Evolutionary conservation across 1,284 basidiomycete genomes (phyloP).

Genomic region (Taiwanofungus camphoratus): DNA sequence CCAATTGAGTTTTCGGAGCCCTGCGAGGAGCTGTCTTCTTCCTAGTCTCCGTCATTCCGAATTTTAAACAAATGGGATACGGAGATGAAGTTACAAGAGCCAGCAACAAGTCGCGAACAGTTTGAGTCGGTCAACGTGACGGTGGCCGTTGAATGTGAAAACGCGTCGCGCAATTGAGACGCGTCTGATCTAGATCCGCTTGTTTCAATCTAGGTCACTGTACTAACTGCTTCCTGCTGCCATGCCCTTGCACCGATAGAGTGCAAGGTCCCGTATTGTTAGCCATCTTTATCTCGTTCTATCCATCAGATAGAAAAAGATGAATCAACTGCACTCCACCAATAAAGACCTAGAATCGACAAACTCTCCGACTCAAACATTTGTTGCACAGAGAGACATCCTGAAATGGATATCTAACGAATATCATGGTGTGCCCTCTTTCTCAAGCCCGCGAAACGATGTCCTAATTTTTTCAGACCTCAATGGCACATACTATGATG

Average conservation of each 20-base stretch:
- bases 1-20: constrained; percentile 10
- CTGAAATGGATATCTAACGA: constrained; percentile 46
- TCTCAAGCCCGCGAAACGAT: not conserved
- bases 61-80: not conserved
- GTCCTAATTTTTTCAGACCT: constrained; percentile 43
- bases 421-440: constrained; percentile 42
- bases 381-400: constrained; percentile 3
- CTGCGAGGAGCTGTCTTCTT: constrained; percentile 6
- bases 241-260: too few species aligned
- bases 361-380: too few species aligned
- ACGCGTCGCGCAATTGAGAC: constrained; percentile 3
- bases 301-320: not conserved
- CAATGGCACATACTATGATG: constrained; percentile 55
- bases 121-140: too few species aligned
- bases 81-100: not conserved
- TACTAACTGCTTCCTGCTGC: not conserved
- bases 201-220: not conserved
- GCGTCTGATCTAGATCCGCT: constrained; percentile 1
- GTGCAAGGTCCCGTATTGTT: too few species aligned
- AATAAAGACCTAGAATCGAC: too few species aligned
- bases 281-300: not conserved
- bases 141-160: constrained; percentile 1
- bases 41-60: not conserved
- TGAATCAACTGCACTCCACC: too few species aligned
- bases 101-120: too few species aligned